Evolutionary conservation across 768 basidiomycete species (phyloP).

Genomic region (Macrolepiota dolichaula): DNA sequence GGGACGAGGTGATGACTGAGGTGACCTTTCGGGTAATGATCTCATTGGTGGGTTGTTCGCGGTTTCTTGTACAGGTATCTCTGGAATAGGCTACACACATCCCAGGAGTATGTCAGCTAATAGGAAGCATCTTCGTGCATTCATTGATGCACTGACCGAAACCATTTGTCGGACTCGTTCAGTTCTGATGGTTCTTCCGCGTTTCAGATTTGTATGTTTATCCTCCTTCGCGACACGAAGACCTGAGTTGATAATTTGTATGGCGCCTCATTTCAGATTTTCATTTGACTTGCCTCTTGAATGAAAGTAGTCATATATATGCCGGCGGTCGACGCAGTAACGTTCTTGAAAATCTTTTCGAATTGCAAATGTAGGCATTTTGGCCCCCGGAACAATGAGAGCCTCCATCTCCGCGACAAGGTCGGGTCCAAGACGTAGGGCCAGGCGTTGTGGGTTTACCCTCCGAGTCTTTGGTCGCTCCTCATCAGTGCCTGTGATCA

Average conservation of each 20-base stretch:
- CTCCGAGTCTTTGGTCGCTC: constrained; percentile 43
- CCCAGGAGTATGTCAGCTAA: neutral
- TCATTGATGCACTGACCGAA: neutral
- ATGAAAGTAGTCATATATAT: constrained; percentile 80
- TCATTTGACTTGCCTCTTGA: constrained; percentile 34
- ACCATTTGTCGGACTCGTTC: constrained; percentile 8
- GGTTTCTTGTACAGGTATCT: neutral
- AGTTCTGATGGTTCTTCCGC: constrained; percentile 37
- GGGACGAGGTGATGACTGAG: neutral
- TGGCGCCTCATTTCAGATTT: neutral
- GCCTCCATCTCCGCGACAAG: constrained; percentile 71
- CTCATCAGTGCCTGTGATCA: constrained; percentile 24
- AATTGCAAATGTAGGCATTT: constrained; percentile 73
- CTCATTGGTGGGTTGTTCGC: neutral
- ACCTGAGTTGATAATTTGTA: constrained; percentile 24
- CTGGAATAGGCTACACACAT: neutral
- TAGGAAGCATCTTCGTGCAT: neutral
- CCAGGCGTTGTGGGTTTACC: constrained; percentile 69
- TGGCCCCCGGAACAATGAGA: constrained; percentile 65
- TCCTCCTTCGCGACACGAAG: constrained; percentile 65
- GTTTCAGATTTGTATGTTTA: constrained; percentile 50
- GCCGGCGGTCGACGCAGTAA: constrained; percentile 66
- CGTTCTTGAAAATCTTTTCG: constrained; percentile 70
- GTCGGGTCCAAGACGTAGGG: constrained; percentile 61
- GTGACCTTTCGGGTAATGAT: neutral